Percentiles rank a stretch among this genome's conserved stretches.
These are phyloP conservation scores for Isoetes taiwanensis DNA, from an alignment of 75 land plant species.

Conservation along the genomic window DNA sequence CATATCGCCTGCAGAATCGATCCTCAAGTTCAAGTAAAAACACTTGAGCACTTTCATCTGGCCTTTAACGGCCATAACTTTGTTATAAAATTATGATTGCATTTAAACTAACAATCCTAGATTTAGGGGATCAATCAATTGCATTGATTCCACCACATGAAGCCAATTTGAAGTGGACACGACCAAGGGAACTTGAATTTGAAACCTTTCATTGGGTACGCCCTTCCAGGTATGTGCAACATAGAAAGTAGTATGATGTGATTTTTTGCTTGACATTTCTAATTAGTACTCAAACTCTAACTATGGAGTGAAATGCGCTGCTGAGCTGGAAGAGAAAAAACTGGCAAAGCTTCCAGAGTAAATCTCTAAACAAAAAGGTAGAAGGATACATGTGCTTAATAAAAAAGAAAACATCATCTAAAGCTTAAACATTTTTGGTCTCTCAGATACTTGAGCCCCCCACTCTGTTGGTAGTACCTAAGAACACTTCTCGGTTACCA, in stretches of 20 bases:
- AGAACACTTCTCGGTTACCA: slow-evolving; percentile 49
- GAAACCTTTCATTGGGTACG: slow-evolving; percentile 69
- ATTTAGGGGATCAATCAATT: slow-evolving; percentile 10
- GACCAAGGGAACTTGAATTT: slow-evolving; percentile 83
- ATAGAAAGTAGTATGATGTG: not conserved
- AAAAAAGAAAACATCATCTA: not conserved
- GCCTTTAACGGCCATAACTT: not conserved
- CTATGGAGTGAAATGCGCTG: slow-evolving; percentile 61
- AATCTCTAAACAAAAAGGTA: slow-evolving; percentile 89
- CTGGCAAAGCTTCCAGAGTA: slow-evolving; percentile 90
- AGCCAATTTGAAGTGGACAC: slow-evolving; percentile 52
- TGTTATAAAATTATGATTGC: not conserved
- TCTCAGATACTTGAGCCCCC: slow-evolving; percentile 81
- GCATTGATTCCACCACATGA: slow-evolving; percentile 10
- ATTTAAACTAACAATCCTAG: not conserved
- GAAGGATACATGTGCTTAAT: not conserved
- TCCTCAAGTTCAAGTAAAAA: slow-evolving; percentile 60
- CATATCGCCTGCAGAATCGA: slow-evolving; percentile 72
- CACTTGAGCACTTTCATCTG: slow-evolving; percentile 33
- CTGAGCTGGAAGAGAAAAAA: slow-evolving; percentile 91
- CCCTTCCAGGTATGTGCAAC: slow-evolving; percentile 33
- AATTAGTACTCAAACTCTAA: not conserved
- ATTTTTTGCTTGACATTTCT: not conserved
- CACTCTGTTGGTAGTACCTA: slow-evolving; percentile 37
- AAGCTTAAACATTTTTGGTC: not conserved